Percentiles rank a stretch among this genome's conserved stretches.
phyloP scores from a whole-genome alignment of 2,329 filamentous ascomycete genomes.

The Trichocomaceae sp. region DNA sequence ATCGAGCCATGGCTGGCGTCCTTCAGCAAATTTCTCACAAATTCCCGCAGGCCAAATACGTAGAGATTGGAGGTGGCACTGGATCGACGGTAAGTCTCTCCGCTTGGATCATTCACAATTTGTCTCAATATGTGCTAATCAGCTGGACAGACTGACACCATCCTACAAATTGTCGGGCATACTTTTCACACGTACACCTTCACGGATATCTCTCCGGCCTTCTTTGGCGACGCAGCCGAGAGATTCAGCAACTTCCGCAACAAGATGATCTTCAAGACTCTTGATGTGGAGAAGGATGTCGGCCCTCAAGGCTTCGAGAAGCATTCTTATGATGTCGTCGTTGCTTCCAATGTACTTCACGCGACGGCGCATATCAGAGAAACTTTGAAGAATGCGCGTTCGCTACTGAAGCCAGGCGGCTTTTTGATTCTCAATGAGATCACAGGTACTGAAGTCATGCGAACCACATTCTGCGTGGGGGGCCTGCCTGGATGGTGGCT shows the following conservation, averaged over 20 bases:
- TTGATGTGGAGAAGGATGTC: constrained; percentile 26
- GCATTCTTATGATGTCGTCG: constrained; percentile 26
- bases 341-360: constrained; percentile 32
- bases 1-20: no score
- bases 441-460: constrained; percentile 18
- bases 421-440: constrained; percentile 42
- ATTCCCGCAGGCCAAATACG: constrained; percentile 37
- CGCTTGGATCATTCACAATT: no score
- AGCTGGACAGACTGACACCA: no score
- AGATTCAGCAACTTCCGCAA: neutral
- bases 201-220: constrained; percentile 20
- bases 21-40: constrained; percentile 30
- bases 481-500: constrained; percentile 37
- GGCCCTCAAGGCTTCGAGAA: constrained; percentile 25
- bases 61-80: constrained; percentile 42
- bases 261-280: constrained; percentile 21
- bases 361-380: constrained; percentile 21
- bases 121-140: no score
- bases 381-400: constrained; percentile 21
- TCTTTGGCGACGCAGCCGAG: constrained; percentile 16
- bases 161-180: neutral
- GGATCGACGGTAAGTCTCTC: constrained; percentile 35
- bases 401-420: constrained; percentile 36
- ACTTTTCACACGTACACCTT: constrained; percentile 15
- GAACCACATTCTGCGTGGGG: constrained; percentile 23